Conservation (phyloP, 1,139 yeast species). For the Hemisphaericaspora lyxosophila region DNA sequence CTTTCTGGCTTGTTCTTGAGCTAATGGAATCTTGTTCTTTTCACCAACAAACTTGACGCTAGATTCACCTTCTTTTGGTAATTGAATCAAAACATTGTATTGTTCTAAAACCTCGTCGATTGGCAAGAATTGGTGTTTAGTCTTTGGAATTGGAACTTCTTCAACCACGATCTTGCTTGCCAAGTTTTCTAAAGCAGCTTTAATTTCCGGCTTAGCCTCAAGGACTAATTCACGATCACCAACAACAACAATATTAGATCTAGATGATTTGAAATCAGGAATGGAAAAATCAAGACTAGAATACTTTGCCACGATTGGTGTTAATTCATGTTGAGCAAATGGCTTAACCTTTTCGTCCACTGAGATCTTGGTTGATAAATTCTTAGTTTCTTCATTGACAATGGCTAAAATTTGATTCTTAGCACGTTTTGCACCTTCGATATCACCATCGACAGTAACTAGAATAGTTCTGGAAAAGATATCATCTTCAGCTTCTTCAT, state of each 20-base stretch:
- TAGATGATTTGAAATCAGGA: conserved; percentile 30
- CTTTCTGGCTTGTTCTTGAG: conserved; percentile 59
- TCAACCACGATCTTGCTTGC: conserved; percentile 35
- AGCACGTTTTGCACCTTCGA: conserved; percentile 78
- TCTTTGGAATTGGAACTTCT: conserved; percentile 44
- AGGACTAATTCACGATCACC: conserved; percentile 68
- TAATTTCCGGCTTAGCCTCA: conserved; percentile 48
- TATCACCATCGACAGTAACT: conserved; percentile 79
- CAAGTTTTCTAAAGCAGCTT: conserved; percentile 46
- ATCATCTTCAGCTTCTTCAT: conserved; percentile 35
- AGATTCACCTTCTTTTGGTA: conserved; percentile 49
- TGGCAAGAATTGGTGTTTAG: conserved; percentile 48
- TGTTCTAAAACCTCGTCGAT: conserved; percentile 46
- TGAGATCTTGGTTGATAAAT: conserved; percentile 47
- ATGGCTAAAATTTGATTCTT: conserved; percentile 67
- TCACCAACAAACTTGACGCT: conserved; percentile 69
- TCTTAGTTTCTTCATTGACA: conserved; percentile 73
- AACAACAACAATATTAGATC: conserved; percentile 40
- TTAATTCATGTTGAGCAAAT: conserved; percentile 42
- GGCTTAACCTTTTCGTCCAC: conserved; percentile 51
- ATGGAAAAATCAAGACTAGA: conserved; percentile 31
- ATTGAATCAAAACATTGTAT: conserved; percentile 60
- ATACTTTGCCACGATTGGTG: conserved; percentile 22
- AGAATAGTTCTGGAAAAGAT: conserved; percentile 54
- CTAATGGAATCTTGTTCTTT: conserved; percentile 52